Percentiles rank a stretch among this genome's conserved stretches.
These are phyloP conservation scores for Carex arenaria DNA, from an alignment of 202 grass and related monocot genomes.

Conservation along the genomic window DNA sequence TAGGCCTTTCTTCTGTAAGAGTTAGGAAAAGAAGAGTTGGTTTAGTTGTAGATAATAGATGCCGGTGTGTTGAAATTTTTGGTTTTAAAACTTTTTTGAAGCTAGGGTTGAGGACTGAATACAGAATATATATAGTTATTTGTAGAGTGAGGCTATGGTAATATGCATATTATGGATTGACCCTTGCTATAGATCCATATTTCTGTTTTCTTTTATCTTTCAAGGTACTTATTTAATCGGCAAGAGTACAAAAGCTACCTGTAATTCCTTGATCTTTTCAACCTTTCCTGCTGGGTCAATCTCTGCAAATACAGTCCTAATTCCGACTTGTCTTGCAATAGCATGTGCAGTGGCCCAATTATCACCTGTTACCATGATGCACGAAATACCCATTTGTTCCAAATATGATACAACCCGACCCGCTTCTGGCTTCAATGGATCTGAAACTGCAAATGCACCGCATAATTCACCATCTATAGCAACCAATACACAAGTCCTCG, in stretches of 20 bases:
- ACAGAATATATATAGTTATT: not conserved
- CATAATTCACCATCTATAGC: conserved; percentile 65
- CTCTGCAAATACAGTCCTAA: conserved; percentile 68
- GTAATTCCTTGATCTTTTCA: conserved; percentile 90
- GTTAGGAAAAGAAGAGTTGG: not conserved
- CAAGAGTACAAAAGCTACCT: conserved; percentile 32
- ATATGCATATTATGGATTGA: too few species aligned
- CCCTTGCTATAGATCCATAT: too few species aligned
- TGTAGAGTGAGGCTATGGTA: not conserved
- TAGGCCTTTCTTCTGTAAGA: conserved; percentile 53
- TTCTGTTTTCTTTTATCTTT: not conserved
- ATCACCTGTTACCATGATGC: conserved; percentile 96
- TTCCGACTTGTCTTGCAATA: conserved; percentile 89
- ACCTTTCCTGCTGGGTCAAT: conserved; percentile 89
- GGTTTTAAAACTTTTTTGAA: not conserved
- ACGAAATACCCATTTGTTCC: conserved; percentile 74
- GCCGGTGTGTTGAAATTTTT: not conserved
- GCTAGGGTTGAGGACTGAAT: not conserved
- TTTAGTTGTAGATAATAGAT: not conserved
- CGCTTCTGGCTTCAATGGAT: conserved; percentile 95
- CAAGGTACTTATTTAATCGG: not conserved
- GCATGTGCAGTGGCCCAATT: conserved; percentile 89
- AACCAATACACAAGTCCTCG: conserved; percentile 88
- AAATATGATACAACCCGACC: conserved; percentile 61
- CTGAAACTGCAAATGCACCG: conserved; percentile 76